A percentile compares a stretch with the other conserved stretches of the same genome.
Conservation (phyloP, 257 asterid genomes). For the Marsdenia floribunda region DNA sequence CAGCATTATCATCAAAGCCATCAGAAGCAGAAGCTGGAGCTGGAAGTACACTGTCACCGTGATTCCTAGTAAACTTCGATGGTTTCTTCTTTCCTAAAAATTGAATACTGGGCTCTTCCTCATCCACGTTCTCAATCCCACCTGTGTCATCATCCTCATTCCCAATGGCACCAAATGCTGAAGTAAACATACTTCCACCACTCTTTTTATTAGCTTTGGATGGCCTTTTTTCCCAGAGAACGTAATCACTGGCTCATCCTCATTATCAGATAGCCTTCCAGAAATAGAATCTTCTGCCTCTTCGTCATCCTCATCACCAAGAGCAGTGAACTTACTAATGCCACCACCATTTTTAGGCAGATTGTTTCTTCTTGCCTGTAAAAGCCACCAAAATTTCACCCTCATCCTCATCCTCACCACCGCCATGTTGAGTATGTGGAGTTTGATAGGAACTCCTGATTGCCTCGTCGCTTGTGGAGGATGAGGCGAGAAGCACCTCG, state of each 20-base stretch:
- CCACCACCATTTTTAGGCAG: constrained; percentile 30
- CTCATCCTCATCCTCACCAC: constrained; percentile 26
- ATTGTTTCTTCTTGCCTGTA: constrained; percentile 32
- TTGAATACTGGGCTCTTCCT: constrained; percentile 33
- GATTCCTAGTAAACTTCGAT: constrained; percentile 50
- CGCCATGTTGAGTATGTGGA: too few species aligned
- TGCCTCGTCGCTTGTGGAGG: too few species aligned
- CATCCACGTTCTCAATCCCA: constrained; percentile 17
- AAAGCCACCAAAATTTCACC: constrained; percentile 18
- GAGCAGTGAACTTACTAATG: constrained; percentile 27
- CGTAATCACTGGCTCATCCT: constrained; percentile 37
- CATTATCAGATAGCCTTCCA: constrained; percentile 42
- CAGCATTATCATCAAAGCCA: constrained; percentile 43
- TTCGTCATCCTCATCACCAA: constrained; percentile 28
- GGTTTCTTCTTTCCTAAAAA: constrained; percentile 71
- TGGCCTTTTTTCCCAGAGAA: constrained; percentile 48
- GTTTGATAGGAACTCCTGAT: too few species aligned
- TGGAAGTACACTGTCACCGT: constrained; percentile 27
- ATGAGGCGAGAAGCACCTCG: too few species aligned
- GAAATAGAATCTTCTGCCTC: constrained; percentile 7
- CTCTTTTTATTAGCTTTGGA: constrained; percentile 35
- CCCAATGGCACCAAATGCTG: constrained; percentile 24
- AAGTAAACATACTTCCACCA: constrained; percentile 23
- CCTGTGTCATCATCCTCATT: constrained; percentile 25
- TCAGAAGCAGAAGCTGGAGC: constrained; percentile 39